Base-by-base conservation (phyloP, 1,284 basidiomycete genomes). In the Pseudomicrostroma phylloplanum region DNA sequence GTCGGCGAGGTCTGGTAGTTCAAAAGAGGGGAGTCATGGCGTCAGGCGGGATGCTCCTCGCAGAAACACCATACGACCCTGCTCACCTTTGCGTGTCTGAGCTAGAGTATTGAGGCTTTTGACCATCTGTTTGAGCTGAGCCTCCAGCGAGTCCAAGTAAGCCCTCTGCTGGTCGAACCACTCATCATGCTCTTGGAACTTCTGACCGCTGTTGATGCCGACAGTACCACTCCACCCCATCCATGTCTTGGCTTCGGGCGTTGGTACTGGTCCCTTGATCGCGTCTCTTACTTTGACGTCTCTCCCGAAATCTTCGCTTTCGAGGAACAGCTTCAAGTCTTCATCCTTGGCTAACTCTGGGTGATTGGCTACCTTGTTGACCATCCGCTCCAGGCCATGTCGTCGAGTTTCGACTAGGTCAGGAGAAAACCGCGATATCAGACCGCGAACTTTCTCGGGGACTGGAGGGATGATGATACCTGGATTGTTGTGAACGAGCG, bases 391-490 rank as follows among this genome's bases (percentile, higher is more conserved):
- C 13, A 82, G 62, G 0, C 79, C 79, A 12, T 76, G 71, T 1
- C 81, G 67, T 1, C 81, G 68, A 57, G 78, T 79, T 61, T 81
- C 81, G 61, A 82, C 78, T 42, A 82, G 75, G 26, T 80, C 80
- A 25, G 79, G 72, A 2, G 76, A 73, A 60, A 82, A 82, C 17
- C 81, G 76, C 1, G 80, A 80, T 71, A 96, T 90, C 6, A 54
- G 51, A 15, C 51, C 51, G 0, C 90, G 83, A 68, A 89, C 92
- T 83, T 99, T 99, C 80, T 94, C 94, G 0, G 94, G 94, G 1
- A 91, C 90, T 0, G 94, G 93, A 3, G 94, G 96, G 0, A 99
- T 91, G 56, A 98, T 89, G 4, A 97, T 92, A 2, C 94, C 96
- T 0, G 96, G 93, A 75, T 98, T 97, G 81, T 96, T 97, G 72